phyloP scores from a whole-genome alignment of 352 stramenopile genomes.

The Pilasporangium apinafurcum region DNA sequence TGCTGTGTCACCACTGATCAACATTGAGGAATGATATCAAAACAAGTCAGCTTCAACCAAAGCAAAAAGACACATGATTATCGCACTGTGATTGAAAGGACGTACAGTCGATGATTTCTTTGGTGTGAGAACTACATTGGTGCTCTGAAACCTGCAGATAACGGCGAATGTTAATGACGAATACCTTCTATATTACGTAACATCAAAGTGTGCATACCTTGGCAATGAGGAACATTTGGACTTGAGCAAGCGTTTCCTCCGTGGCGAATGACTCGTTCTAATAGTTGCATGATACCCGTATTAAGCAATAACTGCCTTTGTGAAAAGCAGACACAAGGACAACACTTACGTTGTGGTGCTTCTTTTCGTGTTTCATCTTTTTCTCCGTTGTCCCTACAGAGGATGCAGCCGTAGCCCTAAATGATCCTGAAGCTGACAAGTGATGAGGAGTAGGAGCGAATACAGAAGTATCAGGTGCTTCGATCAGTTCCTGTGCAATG shows the following conservation, averaged over 20 bases:
- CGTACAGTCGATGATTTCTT: conserved; percentile 57
- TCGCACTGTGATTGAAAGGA: too few relatives aligned
- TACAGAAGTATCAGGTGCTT: too few relatives aligned
- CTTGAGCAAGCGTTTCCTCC: conserved; percentile 13
- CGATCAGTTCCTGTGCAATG: too few relatives aligned
- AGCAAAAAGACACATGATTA: too few relatives aligned
- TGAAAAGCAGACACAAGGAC: too few relatives aligned
- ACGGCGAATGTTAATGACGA: not conserved
- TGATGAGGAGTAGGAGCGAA: too few relatives aligned
- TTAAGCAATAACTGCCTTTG: too few relatives aligned
- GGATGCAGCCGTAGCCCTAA: too few relatives aligned
- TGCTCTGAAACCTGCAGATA: conserved; percentile 36
- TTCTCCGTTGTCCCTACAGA: too few relatives aligned
- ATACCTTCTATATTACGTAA: not conserved
- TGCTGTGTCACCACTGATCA: conserved; percentile 20
- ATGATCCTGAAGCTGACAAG: too few relatives aligned
- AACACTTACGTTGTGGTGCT: not conserved
- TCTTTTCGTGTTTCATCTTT: too few relatives aligned
- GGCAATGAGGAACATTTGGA: conserved; percentile 25
- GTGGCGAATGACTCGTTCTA: conserved; percentile 16
- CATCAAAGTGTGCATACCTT: conserved; percentile 14
- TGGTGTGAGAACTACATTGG: conserved; percentile 36
- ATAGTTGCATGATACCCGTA: too few relatives aligned
- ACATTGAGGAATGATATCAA: not conserved
- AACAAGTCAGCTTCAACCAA: not conserved